phyloP scores from a whole-genome alignment of 192 early-diverging fungal genomes.

The Fimicolochytrium jonesii region DNA sequence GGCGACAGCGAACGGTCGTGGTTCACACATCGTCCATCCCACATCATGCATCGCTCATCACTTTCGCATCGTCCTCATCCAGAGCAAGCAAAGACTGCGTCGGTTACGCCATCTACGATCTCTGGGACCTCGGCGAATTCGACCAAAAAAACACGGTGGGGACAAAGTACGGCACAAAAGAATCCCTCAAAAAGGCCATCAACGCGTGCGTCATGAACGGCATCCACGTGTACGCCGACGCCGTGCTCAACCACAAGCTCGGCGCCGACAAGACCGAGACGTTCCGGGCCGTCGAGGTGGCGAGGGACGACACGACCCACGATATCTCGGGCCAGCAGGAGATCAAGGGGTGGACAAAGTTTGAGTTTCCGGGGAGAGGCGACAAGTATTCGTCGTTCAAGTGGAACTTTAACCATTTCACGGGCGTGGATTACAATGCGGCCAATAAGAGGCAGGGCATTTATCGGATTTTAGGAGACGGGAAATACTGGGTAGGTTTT shows the following conservation, averaged over 20 bases:
- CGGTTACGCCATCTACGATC: constrained; percentile 43
- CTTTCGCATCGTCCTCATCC: too few relatives aligned
- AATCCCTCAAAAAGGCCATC: constrained; percentile 37
- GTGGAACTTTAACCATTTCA: constrained; percentile 40
- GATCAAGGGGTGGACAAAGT: constrained; percentile 40
- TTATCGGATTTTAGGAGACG: constrained; percentile 40
- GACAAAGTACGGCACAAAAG: constrained; percentile 47
- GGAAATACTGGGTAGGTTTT: constrained; percentile 36
- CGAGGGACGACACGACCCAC: constrained; percentile 31
- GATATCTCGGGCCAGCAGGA: constrained; percentile 36
- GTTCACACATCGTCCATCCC: too few relatives aligned
- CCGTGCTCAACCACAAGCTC: constrained; percentile 45
- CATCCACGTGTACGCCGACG: constrained; percentile 40
- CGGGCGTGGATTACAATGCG: constrained; percentile 43
- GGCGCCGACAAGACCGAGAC: constrained; percentile 39
- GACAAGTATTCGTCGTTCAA: constrained; percentile 39
- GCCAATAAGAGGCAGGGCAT: constrained; percentile 34
- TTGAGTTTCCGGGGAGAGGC: constrained; percentile 34
- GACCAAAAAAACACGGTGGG: constrained; percentile 44
- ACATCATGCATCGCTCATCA: too few relatives aligned
- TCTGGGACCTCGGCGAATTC: constrained; percentile 51
- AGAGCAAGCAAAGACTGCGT: constrained; percentile 30
- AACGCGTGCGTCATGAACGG: constrained; percentile 29
- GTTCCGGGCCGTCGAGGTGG: constrained; percentile 39
- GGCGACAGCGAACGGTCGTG: too few relatives aligned